phyloP scores from a whole-genome alignment of 768 basidiomycete species.

The Rhizopogon rudus region DNA sequence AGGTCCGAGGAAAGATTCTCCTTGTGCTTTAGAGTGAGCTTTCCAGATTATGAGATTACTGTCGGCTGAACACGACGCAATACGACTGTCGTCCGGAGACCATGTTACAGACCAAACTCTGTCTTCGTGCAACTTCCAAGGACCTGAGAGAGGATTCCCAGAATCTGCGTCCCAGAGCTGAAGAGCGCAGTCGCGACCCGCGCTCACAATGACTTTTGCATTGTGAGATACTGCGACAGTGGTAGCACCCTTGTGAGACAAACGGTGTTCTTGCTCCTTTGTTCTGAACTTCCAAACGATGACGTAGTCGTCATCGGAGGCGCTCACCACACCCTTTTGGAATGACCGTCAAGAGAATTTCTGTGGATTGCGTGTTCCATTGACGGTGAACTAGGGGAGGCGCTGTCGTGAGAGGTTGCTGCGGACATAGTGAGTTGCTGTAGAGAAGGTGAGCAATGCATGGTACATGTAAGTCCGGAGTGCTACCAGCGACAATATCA shows the following conservation, averaged over 20 bases:
- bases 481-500: background rate
- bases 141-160: constrained; percentile 9
- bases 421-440: background rate
- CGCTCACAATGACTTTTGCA: constrained; percentile 11
- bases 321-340: background rate
- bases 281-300: background rate
- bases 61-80: constrained; percentile 8
- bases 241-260: constrained; percentile 6
- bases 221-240: constrained; percentile 17
- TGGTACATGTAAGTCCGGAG: background rate
- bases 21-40: background rate
- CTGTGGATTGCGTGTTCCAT: background rate
- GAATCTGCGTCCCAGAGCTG: constrained; percentile 18
- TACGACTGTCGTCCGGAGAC: constrained; percentile 14
- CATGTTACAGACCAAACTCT: constrained; percentile 13
- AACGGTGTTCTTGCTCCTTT: background rate
- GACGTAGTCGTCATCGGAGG: background rate
- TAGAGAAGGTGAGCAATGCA: background rate
- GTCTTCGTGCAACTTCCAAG: constrained; percentile 9
- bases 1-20: background rate
- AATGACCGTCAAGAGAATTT: background rate
- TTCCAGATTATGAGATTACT: background rate
- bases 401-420: background rate
- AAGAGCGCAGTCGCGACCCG: constrained; percentile 15
- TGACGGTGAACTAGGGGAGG: background rate